A percentile compares a stretch with the other conserved stretches of the same genome.
These are phyloP conservation scores for Candida argentea DNA, from an alignment of 805 yeast species.

Conservation along the genomic window DNA sequence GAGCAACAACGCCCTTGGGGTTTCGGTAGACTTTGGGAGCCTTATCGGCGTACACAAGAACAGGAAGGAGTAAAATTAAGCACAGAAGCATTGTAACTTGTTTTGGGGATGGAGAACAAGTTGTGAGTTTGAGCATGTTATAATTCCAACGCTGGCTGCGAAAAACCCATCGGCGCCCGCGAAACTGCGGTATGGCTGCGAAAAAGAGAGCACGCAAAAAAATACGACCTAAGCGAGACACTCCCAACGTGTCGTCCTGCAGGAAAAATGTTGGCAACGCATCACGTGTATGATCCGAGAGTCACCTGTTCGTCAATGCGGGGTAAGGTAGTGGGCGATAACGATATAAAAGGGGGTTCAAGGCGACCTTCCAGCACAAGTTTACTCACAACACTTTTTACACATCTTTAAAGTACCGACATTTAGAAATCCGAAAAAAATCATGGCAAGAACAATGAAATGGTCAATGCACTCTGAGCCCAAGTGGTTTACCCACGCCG, in stretches of 20 bases:
- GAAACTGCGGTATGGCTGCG: slow-evolving; percentile 1
- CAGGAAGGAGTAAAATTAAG: slow-evolving; percentile 1
- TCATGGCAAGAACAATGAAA: slow-evolving; percentile 71
- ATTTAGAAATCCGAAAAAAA: slow-evolving; percentile 4
- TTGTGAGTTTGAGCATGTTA: slow-evolving; percentile 1
- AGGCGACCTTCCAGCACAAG: no score
- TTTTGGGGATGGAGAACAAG: neutral
- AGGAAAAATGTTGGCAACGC: neutral
- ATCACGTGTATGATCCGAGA: slow-evolving; percentile 1
- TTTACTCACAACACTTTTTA: no score
- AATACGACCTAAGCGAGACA: no score
- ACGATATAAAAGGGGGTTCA: no score
- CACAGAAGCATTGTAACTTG: neutral
- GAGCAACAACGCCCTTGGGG: slow-evolving; percentile 41
- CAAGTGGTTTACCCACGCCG: slow-evolving; percentile 72
- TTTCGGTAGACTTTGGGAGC: slow-evolving; percentile 45
- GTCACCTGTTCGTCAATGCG: slow-evolving; percentile 1
- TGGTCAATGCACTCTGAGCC: slow-evolving; percentile 60
- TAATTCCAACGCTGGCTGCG: slow-evolving; percentile 1
- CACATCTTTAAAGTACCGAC: no score
- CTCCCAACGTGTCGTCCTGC: neutral
- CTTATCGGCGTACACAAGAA: slow-evolving; percentile 17
- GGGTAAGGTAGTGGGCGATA: no score
- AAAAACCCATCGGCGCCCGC: neutral
- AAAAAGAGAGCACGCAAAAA: no score